Evolutionary conservation across 768 basidiomycete species (phyloP).

Genomic region (Stropharia rugosoannulata): DNA sequence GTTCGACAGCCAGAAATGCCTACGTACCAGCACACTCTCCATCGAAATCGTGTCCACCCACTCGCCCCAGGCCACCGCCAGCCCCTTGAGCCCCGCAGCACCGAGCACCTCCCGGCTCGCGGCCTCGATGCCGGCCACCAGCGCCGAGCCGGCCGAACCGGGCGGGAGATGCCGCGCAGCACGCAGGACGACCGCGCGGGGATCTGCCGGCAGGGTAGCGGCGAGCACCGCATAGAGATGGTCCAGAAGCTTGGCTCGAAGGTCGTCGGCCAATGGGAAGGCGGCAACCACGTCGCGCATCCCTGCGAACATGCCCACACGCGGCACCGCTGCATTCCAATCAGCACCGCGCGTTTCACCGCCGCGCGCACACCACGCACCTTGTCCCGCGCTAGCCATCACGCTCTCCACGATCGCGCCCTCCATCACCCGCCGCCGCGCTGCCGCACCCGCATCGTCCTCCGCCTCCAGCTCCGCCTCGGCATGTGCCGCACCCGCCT

Average conservation of each 20-base stretch:
- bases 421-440: conserved; percentile 66
- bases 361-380: conserved; percentile 32
- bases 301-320: conserved; percentile 39
- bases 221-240: conserved; percentile 37
- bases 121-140: conserved; percentile 36
- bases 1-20: conserved; percentile 38
- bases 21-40: conserved; percentile 48
- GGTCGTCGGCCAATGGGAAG: conserved; percentile 32
- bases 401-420: conserved; percentile 81
- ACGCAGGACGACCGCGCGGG: conserved; percentile 34
- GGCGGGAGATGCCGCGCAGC: conserved; percentile 31
- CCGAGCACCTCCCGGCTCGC: conserved; percentile 38
- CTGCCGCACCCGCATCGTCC: conserved; percentile 51
- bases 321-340: conserved; percentile 35
- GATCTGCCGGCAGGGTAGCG: conserved; percentile 29
- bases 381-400: conserved; percentile 72
- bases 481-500: conserved; percentile 2
- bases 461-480: conserved; percentile 28
- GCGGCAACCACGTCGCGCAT: conserved; percentile 36
- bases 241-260: conserved; percentile 36
- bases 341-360: conserved; percentile 9
- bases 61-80: conserved; percentile 34
- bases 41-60: conserved; percentile 41
- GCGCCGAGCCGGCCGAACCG: conserved; percentile 28
- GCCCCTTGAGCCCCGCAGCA: too few species aligned